phyloP scores from a whole-genome alignment of 2,329 filamentous ascomycete genomes.

The Cucurbitaria berberidis region DNA sequence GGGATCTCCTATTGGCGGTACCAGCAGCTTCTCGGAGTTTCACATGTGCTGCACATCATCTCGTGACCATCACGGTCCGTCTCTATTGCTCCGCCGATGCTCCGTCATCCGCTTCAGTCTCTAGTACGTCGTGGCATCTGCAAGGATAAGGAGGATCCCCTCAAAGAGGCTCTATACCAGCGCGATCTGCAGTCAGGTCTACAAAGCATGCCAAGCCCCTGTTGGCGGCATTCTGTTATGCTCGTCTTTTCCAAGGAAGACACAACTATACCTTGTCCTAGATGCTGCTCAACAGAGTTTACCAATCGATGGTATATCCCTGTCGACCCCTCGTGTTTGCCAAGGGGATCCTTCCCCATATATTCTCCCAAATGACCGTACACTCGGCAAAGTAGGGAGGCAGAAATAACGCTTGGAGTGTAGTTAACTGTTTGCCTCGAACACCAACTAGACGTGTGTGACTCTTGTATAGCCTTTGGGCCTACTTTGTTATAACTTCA shows the following conservation, averaged over 20 bases:
- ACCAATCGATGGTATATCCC: background rate
- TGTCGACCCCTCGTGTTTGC: slow-evolving; percentile 2
- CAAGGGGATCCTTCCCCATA: background rate
- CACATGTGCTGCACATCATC: slow-evolving; percentile 4
- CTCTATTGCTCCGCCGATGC: background rate
- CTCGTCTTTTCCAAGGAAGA: background rate
- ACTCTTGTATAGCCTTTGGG: background rate
- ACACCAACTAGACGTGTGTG: too few species aligned
- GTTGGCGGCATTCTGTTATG: slow-evolving; percentile 1
- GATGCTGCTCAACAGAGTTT: background rate
- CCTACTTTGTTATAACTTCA: too few species aligned
- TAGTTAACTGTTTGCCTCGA: background rate
- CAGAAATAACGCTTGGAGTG: too few species aligned
- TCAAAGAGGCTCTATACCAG: background rate
- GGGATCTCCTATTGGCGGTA: slow-evolving; percentile 6
- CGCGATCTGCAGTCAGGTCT: background rate
- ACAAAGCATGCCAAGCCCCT: slow-evolving; percentile 6
- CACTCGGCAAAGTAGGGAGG: too few species aligned
- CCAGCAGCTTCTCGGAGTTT: slow-evolving; percentile 4
- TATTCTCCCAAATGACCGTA: too few species aligned
- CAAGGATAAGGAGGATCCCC: background rate
- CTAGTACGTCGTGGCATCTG: background rate
- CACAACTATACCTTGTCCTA: background rate
- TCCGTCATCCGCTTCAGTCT: background rate
- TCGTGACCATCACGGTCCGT: background rate